These are phyloP conservation scores for Geosmithia flava DNA, from an alignment of 2,329 filamentous ascomycete genomes.

Conservation along the genomic window DNA sequence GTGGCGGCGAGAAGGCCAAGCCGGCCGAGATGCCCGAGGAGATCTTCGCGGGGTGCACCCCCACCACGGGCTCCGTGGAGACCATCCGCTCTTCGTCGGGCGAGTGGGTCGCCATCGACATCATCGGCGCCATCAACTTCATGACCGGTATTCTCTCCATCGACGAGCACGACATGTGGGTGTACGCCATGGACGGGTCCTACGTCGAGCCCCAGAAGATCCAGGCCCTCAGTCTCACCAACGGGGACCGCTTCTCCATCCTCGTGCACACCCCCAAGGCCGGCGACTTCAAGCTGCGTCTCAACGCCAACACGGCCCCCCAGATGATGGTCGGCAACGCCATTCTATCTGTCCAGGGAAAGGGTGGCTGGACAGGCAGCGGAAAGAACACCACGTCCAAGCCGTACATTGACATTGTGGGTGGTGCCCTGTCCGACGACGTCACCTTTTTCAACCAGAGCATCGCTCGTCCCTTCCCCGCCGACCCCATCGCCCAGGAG, in stretches of 20 bases:
- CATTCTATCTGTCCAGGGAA: slow-evolving; percentile 24
- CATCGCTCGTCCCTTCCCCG: slow-evolving; percentile 32
- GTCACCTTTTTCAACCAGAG: slow-evolving; percentile 31
- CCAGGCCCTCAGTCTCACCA: slow-evolving; percentile 31
- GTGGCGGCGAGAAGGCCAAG: slow-evolving; percentile 8
- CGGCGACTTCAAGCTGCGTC: slow-evolving; percentile 41
- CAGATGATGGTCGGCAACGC: slow-evolving; percentile 44
- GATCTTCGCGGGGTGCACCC: slow-evolving; percentile 32
- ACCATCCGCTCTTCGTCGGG: slow-evolving; percentile 23
- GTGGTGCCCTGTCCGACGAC: slow-evolving; percentile 23
- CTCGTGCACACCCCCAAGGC: slow-evolving; percentile 31
- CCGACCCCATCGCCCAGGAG: slow-evolving; percentile 23
- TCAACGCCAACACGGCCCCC: slow-evolving; percentile 31
- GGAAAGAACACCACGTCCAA: slow-evolving; percentile 9
- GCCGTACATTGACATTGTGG: slow-evolving; percentile 37
- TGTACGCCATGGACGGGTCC: slow-evolving; percentile 40
- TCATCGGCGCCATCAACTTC: slow-evolving; percentile 39
- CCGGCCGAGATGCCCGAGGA: slow-evolving; percentile 25
- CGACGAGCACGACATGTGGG: slow-evolving; percentile 38
- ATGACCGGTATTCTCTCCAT: slow-evolving; percentile 31
- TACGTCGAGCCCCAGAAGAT: slow-evolving; percentile 40
- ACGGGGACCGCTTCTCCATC: slow-evolving; percentile 39
- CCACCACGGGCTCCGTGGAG: slow-evolving; percentile 28
- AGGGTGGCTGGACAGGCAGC: slow-evolving; percentile 1
- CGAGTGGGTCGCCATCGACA: slow-evolving; percentile 40